These are phyloP conservation scores for Penicillium sp. DNA, from an alignment of 2,329 filamentous ascomycete species.

Conservation along the genomic window DNA sequence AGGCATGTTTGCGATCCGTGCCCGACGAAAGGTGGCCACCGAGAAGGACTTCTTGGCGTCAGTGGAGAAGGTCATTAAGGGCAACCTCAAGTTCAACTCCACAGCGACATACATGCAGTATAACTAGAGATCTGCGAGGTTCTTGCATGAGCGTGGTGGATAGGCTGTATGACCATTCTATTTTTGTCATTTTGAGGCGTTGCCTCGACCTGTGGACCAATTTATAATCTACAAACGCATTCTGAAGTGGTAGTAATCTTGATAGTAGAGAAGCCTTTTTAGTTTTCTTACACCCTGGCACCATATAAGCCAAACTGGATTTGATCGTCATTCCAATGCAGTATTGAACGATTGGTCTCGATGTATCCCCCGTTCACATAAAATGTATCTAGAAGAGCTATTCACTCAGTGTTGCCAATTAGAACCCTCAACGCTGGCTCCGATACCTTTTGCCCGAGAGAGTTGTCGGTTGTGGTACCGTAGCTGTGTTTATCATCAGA, in stretches of 20 bases:
- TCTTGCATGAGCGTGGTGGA: conserved; percentile 28
- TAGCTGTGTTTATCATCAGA: too few relatives aligned
- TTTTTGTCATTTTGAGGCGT: conserved; percentile 20
- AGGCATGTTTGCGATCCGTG: conserved; percentile 96
- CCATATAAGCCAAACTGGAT: too few relatives aligned
- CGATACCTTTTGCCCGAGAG: too few relatives aligned
- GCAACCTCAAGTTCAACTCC: conserved; percentile 98
- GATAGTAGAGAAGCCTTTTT: neutral
- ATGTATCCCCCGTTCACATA: too few relatives aligned
- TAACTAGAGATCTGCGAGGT: conserved; percentile 63
- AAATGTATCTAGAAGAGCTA: too few relatives aligned
- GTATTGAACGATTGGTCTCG: too few relatives aligned
- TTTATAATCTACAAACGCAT: conserved; percentile 20
- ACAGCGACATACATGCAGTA: conserved; percentile 99
- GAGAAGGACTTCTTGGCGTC: conserved; percentile 98
- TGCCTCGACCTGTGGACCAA: conserved; percentile 12
- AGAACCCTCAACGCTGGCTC: too few relatives aligned
- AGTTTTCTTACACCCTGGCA: too few relatives aligned
- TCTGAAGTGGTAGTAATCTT: neutral
- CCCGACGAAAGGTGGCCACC: conserved; percentile 91
- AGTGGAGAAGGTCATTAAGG: conserved; percentile 99
- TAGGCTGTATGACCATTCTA: conserved; percentile 37
- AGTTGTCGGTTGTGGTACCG: too few relatives aligned
- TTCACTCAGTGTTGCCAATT: too few relatives aligned
- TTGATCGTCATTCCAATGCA: too few relatives aligned